Conservation (phyloP, 768 basidiomycete genomes). For the Calocybe indica region DNA sequence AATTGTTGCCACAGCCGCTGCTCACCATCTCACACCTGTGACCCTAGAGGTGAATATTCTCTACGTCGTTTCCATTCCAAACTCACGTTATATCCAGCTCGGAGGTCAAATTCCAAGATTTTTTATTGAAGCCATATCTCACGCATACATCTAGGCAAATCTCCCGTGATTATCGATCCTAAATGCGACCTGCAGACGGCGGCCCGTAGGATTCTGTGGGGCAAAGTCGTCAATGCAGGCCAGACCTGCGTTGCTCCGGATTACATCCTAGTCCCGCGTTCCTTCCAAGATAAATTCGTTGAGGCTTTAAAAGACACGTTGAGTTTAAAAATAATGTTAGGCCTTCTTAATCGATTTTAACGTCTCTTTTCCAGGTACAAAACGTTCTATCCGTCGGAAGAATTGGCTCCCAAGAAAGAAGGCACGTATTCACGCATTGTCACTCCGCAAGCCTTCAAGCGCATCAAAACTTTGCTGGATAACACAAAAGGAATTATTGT, state of each 20-base stretch:
- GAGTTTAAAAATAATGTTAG: slow-evolving; percentile 1
- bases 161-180: slow-evolving; percentile 70
- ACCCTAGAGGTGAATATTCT: slow-evolving; percentile 30
- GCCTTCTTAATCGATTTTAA: neutral
- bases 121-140: neutral
- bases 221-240: slow-evolving; percentile 73
- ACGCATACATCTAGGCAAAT: slow-evolving; percentile 41
- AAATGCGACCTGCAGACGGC: slow-evolving; percentile 58
- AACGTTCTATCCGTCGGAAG: slow-evolving; percentile 47
- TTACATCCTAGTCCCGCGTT: slow-evolving; percentile 42
- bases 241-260: slow-evolving; percentile 69
- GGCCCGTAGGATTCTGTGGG: slow-evolving; percentile 75
- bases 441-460: slow-evolving; percentile 44
- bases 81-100: slow-evolving; percentile 29
- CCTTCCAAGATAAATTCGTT: slow-evolving; percentile 40
- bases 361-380: slow-evolving; percentile 31
- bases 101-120: slow-evolving; percentile 23
- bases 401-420: slow-evolving; percentile 34
- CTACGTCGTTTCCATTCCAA: neutral
- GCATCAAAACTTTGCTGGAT: slow-evolving; percentile 59
- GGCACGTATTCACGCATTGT: slow-evolving; percentile 49
- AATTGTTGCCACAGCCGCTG: slow-evolving; percentile 70
- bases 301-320: slow-evolving; percentile 37
- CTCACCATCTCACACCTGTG: slow-evolving; percentile 68
- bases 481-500: slow-evolving; percentile 60